Base-by-base conservation (phyloP, 23 red algal genomes). In the Gracilaria caudata region DNA sequence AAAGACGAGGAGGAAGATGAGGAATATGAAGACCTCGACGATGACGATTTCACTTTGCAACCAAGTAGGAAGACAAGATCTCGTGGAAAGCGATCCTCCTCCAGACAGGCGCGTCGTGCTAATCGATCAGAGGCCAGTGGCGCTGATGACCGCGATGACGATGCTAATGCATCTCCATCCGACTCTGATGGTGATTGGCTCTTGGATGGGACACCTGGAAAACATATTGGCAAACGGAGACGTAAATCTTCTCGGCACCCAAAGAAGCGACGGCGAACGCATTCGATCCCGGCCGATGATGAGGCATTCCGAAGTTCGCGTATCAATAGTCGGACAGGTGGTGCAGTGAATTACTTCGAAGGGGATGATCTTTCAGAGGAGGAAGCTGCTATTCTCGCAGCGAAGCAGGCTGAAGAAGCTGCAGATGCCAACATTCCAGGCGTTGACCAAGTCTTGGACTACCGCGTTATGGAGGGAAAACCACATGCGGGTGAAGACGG, bases 131-230 rank as follows among this genome's bases (percentile, higher is more conserved):
- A 89, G 19, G 58, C 36, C n/a, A 82, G 87, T 43, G 77, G 73
- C 64, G 37, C 45, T 29, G 87, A 82, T 53, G 68, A 60, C 11
- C 45, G 29, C 21, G 8, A 11, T 12, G 4, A 70, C 8, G 65
- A 81, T 40, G 87, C 14, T 36, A 37, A 61, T 13, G 55, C 46
- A 49, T 79, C 85, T 25, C 74, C 79, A 36, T 91, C 87, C 35
- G 87, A 77, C 35, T 91, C 87, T 23, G 87, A 91, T 56, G 87
- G 87, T 45, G 87, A 91, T 39, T 91, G 87, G 87, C 85, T 45
- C 58, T 45, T 64, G 32, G 78, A 76, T 73, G 54, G 65, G 11
- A 54, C 58, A 40, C 57, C 57, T 24, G 64, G 58, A 58, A 68
- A 57, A 35, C 51, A 24, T 24, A 14, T 14, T 60, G 36, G 61